Evolutionary conservation across 768 basidiomycete genomes (phyloP).

Genomic region (Psilocybe sp.): DNA sequence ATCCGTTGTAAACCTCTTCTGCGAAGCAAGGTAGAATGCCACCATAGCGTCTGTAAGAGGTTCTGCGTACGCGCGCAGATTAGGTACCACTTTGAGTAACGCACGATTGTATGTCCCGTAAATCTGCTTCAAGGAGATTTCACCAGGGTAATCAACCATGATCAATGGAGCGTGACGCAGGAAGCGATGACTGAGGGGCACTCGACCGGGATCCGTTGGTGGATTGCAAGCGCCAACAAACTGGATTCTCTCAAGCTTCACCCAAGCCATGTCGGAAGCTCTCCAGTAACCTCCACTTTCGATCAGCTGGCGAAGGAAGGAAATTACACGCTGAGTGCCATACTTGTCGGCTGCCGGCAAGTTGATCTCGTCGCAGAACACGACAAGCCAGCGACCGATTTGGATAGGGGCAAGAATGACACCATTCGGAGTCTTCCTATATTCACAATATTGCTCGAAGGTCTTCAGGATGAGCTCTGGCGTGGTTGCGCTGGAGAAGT

Average conservation of each 20-base stretch:
- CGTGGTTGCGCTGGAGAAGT: conserved; percentile 98
- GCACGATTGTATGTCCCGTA: conserved; percentile 98
- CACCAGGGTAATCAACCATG: conserved; percentile 99
- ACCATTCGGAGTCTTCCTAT: conserved; percentile 97
- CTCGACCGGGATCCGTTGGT: conserved; percentile 97
- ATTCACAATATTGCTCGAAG: conserved; percentile 99
- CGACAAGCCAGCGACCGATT: conserved; percentile 96
- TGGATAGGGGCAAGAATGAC: conserved; percentile 91
- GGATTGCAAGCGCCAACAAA: conserved; percentile 99
- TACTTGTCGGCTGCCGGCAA: conserved; percentile 96
- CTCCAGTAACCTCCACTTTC: conserved; percentile 96
- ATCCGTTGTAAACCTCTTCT: conserved; percentile 93
- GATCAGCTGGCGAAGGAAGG: conserved; percentile 95
- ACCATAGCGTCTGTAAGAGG: conserved; percentile 99
- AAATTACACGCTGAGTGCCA: conserved; percentile 97
- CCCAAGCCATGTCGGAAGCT: conserved; percentile 93
- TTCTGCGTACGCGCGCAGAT: conserved; percentile 87
- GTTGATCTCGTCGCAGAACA: conserved; percentile 99
- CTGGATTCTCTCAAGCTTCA: conserved; percentile 96
- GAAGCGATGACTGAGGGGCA: conserved; percentile 97
- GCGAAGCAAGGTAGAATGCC: conserved; percentile 89
- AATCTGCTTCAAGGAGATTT: conserved; percentile 94
- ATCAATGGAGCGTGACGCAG: conserved; percentile 94
- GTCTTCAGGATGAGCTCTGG: conserved; percentile 98
- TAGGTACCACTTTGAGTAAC: conserved; percentile 92